These are phyloP conservation scores for Kentomonas sorsogonicus DNA, from an alignment of 208 protist genomes.

Conservation along the genomic window DNA sequence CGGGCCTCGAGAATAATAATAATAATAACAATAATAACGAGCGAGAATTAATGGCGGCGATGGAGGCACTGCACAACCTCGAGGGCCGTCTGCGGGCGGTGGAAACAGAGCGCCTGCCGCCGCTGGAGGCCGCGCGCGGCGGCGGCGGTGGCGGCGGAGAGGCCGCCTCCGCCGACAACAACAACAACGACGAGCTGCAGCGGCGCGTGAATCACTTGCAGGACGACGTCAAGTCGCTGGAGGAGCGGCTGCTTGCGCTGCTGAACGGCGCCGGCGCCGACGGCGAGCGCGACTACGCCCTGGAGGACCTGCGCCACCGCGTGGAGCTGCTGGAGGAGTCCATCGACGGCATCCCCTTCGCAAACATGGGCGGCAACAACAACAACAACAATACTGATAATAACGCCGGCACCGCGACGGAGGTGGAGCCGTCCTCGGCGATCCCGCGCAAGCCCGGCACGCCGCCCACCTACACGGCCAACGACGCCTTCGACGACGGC, in stretches of 20 bases:
- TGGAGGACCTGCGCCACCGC: constrained; percentile 41
- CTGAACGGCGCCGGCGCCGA: constrained; percentile 9
- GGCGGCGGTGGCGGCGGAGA: constrained; percentile 6
- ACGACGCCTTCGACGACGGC: no score
- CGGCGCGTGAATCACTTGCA: no score
- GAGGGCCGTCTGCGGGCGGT: constrained; percentile 31
- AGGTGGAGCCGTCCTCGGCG: no score
- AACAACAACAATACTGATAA: no score
- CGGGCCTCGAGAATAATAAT: no score
- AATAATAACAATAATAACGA: not conserved
- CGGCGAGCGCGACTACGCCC: constrained; percentile 12
- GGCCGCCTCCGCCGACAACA: constrained; percentile 7
- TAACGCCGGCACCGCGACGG: no score
- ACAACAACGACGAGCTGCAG: no score
- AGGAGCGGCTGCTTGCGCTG: constrained; percentile 19
- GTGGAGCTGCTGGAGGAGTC: constrained; percentile 41
- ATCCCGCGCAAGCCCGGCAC: no score
- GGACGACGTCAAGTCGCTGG: no score
- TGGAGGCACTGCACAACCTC: constrained; percentile 17
- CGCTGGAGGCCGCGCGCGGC: constrained; percentile 2
- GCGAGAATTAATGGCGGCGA: constrained; percentile 17
- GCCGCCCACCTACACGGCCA: no score
- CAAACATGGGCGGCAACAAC: not conserved
- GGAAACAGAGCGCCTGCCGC: constrained; percentile 24
- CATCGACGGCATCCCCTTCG: constrained; percentile 26